Conservation (phyloP, 208 protist species). For the Trypanosoma caninum region DNA sequence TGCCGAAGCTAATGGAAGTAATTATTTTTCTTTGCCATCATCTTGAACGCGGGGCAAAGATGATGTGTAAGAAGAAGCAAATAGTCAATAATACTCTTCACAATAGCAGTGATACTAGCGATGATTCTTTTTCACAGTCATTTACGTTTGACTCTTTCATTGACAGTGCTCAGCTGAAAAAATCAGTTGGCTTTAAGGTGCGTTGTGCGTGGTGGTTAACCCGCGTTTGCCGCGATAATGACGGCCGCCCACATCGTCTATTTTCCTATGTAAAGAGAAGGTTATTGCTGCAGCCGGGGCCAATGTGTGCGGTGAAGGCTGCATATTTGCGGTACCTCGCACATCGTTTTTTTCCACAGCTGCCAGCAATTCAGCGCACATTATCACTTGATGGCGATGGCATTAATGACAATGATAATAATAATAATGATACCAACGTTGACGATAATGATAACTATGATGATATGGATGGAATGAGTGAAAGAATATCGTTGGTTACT, state of each 20-base stretch:
- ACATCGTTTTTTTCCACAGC: conserved; percentile 21
- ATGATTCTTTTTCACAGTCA: neutral
- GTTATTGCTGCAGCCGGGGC: conserved; percentile 16
- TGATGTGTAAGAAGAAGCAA: neutral
- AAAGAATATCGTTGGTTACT: too few relatives aligned
- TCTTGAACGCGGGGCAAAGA: conserved; percentile 8
- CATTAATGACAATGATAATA: neutral
- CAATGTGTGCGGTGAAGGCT: conserved; percentile 22
- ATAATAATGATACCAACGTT: neutral
- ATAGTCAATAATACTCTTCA: neutral
- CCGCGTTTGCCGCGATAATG: neutral
- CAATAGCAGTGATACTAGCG: neutral
- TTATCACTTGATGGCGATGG: neutral
- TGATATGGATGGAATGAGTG: too few relatives aligned
- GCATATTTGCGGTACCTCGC: conserved; percentile 21
- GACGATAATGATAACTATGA: too few relatives aligned
- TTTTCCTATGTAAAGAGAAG: conserved; percentile 19
- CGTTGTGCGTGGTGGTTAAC: conserved; percentile 23
- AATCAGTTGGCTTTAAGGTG: neutral
- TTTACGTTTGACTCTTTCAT: neutral
- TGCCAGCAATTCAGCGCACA: conserved; percentile 1
- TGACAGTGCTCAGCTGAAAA: neutral
- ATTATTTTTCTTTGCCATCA: conserved; percentile 17
- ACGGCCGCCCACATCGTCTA: conserved; percentile 14
- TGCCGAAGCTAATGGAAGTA: conserved; percentile 29